Base-by-base conservation (phyloP, 208 protist genomes). In the Porcisia hertigi region DNA sequence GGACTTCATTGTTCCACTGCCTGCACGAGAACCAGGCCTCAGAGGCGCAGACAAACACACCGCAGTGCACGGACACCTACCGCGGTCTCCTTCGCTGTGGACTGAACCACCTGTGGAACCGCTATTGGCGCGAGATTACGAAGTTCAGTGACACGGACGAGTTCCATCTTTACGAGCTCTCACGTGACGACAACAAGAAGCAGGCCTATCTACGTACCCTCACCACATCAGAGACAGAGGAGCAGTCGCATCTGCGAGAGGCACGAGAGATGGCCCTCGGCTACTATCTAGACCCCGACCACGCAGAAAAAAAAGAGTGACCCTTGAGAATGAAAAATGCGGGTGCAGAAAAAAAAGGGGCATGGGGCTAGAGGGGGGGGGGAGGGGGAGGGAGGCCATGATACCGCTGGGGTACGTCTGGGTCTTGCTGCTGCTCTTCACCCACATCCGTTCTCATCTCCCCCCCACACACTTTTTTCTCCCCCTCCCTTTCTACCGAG, bases 91-190 rank as follows among this genome's bases (percentile, higher is more conserved):
- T 96, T 47, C 87, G 90, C n/a, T 96, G 92, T 75, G 92, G 92
- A 64, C 76, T 96, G 54, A 94, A 96, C 69, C 88, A 95, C 65
- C 47, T 92, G 74, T 96, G 88, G 88, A 90, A 96, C 72, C 80
- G 86, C 23, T 96, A 96, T 77, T 96, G 92, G 90, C 84, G 90
- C 67, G 81, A 86, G 34, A 69, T 96, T 16, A 92, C 87, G 1
- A 79, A 88, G 52, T 91, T 96, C 75, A 85, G 88, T 53, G 90
- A 94, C 71, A 80, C 82, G 8, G 92, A 96, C 34, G 87, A 94
- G 65, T 92, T 85, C 65, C 86, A 94, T 57, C 76, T 94, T 23
- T 96, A 93, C 69, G 88, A 94, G 72, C 83, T 94, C 36, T 92
- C 86, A 20, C 81, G 87, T 14, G 92, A 96, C 70, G 87, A 94